These are phyloP conservation scores for Calonectria hawksworthii DNA, from an alignment of 2,329 filamentous ascomycete genomes.

Conservation along the genomic window DNA sequence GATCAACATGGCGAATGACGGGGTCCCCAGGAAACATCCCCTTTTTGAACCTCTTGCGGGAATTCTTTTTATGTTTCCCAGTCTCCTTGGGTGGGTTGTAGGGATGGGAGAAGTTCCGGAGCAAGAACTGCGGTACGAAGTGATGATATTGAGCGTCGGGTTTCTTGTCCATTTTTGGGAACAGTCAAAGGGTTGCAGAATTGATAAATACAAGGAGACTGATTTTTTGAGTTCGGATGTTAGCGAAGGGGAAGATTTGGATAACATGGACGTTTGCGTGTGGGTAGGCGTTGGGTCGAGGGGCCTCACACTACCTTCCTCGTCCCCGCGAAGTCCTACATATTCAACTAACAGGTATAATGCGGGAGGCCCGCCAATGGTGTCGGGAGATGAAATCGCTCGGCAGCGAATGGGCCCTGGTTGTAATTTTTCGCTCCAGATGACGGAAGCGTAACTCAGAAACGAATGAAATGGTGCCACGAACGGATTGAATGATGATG, in stretches of 20 bases:
- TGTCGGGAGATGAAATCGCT: not conserved
- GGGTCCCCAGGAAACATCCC: not conserved
- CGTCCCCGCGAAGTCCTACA: not conserved
- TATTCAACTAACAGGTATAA: not conserved
- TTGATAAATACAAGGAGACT: not conserved
- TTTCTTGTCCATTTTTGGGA: not conserved
- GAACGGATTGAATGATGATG: not conserved
- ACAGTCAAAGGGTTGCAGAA: not conserved
- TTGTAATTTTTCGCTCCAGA: too few relatives aligned
- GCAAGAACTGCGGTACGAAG: slow-evolving; percentile 19
- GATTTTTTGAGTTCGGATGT: not conserved
- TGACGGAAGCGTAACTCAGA: too few relatives aligned
- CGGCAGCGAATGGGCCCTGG: not conserved
- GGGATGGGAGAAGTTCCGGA: slow-evolving; percentile 12
- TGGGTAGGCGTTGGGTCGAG: not conserved
- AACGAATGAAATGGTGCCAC: not conserved
- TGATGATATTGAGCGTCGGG: slow-evolving; percentile 10
- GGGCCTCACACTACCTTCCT: not conserved
- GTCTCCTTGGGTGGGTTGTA: not conserved
- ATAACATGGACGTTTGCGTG: not conserved
- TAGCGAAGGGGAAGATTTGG: not conserved
- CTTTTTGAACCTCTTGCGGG: not conserved
- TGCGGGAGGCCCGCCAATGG: not conserved
- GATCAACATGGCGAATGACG: slow-evolving; percentile 10
- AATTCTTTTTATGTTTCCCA: not conserved